Evolutionary conservation across 225 moss, liverwort and hornwort genomes (phyloP).

Genomic region (Bryoerythrophyllum caledonicum): DNA sequence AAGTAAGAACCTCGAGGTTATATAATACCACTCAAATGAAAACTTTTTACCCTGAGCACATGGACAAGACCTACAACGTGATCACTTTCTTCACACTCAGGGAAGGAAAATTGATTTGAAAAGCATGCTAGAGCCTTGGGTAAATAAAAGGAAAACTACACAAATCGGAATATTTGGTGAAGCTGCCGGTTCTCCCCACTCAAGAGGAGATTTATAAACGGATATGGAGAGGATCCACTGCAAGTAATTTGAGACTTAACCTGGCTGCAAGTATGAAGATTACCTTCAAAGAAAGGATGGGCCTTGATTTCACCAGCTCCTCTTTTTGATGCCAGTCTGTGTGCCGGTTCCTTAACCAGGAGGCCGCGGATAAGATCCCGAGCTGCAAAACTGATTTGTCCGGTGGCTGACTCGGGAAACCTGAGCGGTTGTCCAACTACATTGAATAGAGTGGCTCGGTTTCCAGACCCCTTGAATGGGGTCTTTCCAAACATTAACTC

Average conservation of each 20-base stretch:
- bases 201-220: not conserved
- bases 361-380: constrained; percentile 83
- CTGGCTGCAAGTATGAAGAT: not conserved
- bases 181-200: too few relatives aligned
- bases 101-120: too few relatives aligned
- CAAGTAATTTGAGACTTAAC: not conserved
- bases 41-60: too few relatives aligned
- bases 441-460: constrained; percentile 86
- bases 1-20: too few relatives aligned
- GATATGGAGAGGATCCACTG: not conserved
- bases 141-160: too few relatives aligned
- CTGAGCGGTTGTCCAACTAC: constrained; percentile 82
- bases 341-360: constrained; percentile 85
- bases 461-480: constrained; percentile 91
- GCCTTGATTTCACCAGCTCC: constrained; percentile 95
- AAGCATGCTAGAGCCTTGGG: too few relatives aligned
- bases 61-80: too few relatives aligned
- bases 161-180: too few relatives aligned
- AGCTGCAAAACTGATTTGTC: constrained; percentile 74
- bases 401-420: constrained; percentile 74
- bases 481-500: constrained; percentile 91
- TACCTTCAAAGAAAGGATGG: constrained; percentile 91
- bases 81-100: too few relatives aligned
- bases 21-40: too few relatives aligned
- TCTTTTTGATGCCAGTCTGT: constrained; percentile 82